phyloP scores from a whole-genome alignment of 2,329 filamentous ascomycete genomes.

The Amauroascus niger region DNA sequence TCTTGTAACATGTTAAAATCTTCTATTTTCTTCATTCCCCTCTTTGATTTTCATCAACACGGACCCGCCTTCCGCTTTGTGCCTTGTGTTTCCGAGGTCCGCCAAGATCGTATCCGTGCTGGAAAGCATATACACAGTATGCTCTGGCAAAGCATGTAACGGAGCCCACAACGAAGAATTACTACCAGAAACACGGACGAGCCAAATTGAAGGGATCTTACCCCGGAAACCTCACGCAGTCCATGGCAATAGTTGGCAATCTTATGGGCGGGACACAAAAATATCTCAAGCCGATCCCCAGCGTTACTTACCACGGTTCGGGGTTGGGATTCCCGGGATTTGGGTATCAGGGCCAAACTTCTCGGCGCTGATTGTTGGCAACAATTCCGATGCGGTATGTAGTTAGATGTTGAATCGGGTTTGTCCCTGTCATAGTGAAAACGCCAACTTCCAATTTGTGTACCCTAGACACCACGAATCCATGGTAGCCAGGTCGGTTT shows the following conservation, averaged over 20 bases:
- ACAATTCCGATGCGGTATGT: not conserved
- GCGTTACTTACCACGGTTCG: not conserved
- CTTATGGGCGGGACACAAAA: not conserved
- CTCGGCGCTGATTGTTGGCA: not conserved
- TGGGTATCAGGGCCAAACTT: not conserved
- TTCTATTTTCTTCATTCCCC: not conserved
- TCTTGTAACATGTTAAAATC: too few species aligned
- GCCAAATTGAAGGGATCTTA: not conserved
- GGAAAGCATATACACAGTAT: not conserved
- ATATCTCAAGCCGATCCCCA: not conserved
- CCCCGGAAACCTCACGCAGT: not conserved
- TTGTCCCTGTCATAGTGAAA: not conserved
- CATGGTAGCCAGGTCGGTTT: too few species aligned
- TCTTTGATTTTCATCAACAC: not conserved
- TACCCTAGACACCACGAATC: not conserved
- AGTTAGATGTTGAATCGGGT: too few species aligned
- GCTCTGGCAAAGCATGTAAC: not conserved
- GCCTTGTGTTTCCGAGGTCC: slow-evolving; percentile 3
- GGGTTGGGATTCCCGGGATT: not conserved
- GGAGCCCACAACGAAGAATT: not conserved
- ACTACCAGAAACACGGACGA: not conserved
- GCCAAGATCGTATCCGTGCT: not conserved
- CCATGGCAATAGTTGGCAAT: not conserved
- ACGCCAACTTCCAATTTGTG: not conserved
- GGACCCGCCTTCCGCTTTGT: not conserved